phyloP scores from a whole-genome alignment of 1,284 basidiomycete species.

The Laetiporus sulphureus region DNA sequence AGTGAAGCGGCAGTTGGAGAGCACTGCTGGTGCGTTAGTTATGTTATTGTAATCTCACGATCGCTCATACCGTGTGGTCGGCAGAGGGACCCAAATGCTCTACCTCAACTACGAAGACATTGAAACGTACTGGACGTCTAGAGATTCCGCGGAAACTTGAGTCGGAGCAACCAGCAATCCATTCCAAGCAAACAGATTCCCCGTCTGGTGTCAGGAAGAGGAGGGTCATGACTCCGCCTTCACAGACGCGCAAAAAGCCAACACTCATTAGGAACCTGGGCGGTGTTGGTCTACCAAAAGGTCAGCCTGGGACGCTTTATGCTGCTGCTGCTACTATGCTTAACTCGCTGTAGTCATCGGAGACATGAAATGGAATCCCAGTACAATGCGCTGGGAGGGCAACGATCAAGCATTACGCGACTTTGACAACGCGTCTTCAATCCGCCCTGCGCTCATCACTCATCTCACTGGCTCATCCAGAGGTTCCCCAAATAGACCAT shows the following conservation, averaged over 20 bases:
- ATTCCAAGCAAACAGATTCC: constrained; percentile 18
- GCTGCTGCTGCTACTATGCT: too few relatives aligned
- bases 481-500: constrained; percentile 73
- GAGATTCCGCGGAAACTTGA: constrained; percentile 25
- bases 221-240: constrained; percentile 38
- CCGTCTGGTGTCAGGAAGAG: constrained; percentile 47
- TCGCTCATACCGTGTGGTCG: constrained; percentile 2
- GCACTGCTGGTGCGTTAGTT: constrained; percentile 23
- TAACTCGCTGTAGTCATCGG: constrained; percentile 59
- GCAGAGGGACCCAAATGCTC: constrained; percentile 19
- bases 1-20: constrained; percentile 24
- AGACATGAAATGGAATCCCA: constrained; percentile 96
- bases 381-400: constrained; percentile 88
- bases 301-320: constrained; percentile 35
- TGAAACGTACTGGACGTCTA: constrained; percentile 36
- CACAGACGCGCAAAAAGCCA: constrained; percentile 59
- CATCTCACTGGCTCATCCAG: constrained; percentile 79
- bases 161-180: constrained; percentile 6
- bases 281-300: constrained; percentile 65
- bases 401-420: constrained; percentile 88
- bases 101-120: constrained; percentile 28
- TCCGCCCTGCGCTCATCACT: constrained; percentile 92
- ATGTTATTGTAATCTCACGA: not conserved
- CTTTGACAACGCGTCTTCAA: constrained; percentile 83
- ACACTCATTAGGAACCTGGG: constrained; percentile 86